These are phyloP conservation scores for Sclerotinia nivalis DNA, from an alignment of 2,329 filamentous ascomycete species.

Conservation along the genomic window DNA sequence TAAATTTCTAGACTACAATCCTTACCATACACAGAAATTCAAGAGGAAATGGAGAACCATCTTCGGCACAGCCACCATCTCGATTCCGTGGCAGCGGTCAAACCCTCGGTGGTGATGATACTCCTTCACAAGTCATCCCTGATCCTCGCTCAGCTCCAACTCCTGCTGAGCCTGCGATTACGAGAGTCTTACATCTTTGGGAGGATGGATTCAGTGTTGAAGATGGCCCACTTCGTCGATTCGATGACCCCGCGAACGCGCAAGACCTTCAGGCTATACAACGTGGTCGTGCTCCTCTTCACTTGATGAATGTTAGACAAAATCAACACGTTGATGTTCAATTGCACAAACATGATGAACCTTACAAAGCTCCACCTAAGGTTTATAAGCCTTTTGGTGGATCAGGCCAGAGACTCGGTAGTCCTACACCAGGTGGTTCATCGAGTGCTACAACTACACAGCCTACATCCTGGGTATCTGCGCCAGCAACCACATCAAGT, in stretches of 20 bases:
- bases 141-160: conserved; percentile 52
- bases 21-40: conserved; percentile 54
- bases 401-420: conserved; percentile 71
- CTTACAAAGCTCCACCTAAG: conserved; percentile 72
- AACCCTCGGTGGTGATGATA: conserved; percentile 76
- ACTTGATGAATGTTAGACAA: conserved; percentile 73
- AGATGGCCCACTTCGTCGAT: conserved; percentile 74
- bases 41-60: conserved; percentile 55
- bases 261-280: conserved; percentile 74
- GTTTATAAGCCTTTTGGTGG: conserved; percentile 76
- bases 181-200: conserved; percentile 77
- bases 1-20: background rate
- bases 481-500: conserved; percentile 35
- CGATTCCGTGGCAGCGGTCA: conserved; percentile 71
- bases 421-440: conserved; percentile 67
- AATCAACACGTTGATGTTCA: conserved; percentile 79
- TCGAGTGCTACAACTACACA: conserved; percentile 41
- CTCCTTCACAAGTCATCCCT: conserved; percentile 67
- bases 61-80: conserved; percentile 50
- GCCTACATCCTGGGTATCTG: conserved; percentile 42
- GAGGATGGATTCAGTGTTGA: conserved; percentile 83
- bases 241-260: conserved; percentile 75
- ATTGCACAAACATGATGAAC: conserved; percentile 69
- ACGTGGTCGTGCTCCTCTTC: conserved; percentile 71
- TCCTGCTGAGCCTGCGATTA: conserved; percentile 47